Base-by-base conservation (phyloP, 2,329 filamentous ascomycete genomes). In the Fusarium acutatum region DNA sequence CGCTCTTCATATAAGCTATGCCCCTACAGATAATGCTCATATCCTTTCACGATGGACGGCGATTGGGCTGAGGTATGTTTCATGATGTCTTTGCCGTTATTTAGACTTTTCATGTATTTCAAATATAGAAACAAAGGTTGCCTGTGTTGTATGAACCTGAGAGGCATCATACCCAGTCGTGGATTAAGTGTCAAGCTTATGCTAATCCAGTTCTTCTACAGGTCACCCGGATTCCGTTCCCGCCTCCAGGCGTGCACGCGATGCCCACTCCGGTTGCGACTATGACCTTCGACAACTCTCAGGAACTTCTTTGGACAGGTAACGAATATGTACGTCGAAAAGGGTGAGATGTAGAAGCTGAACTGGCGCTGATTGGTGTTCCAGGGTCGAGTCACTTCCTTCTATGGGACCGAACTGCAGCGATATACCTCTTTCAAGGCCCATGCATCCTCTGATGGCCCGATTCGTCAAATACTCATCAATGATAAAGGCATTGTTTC, bases 241-340 rank as follows among this genome's bases (percentile, higher is more conserved):
- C 94, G 82, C 91, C 93, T 78, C 91, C 93, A 79, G 92, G 90
- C 80, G 87, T 90, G 78, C 91, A 93, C 84, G 88, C 88, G 74
- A 85, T 93, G 78, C 88, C 91, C 47, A 93, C 93, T 28, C 90
- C 90, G 64, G 90, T 94, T 75, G 92, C 93, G 49, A 92, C 94
- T 6, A 89, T 98, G 82, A 92, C 93, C 53, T 99, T 99, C 83
- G 96, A 99, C 82, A 93, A 92, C 64, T 88, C 88, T 43, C 93
- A 97, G 81, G 96, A 99, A 82, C 88, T 99, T 40, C 84, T 99
- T 60, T 99, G 97, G 96, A 91, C 92, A 7, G 97, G 95, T 52
- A 97, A 96, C 82, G 94, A 96, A 84, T 94, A 92, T 87, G 94
- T 96, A 86, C 86, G 89, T 78, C 35, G 18, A 56, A 57, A 43